These are phyloP conservation scores for Trametes elegans DNA, from an alignment of 768 basidiomycete genomes.

Conservation along the genomic window DNA sequence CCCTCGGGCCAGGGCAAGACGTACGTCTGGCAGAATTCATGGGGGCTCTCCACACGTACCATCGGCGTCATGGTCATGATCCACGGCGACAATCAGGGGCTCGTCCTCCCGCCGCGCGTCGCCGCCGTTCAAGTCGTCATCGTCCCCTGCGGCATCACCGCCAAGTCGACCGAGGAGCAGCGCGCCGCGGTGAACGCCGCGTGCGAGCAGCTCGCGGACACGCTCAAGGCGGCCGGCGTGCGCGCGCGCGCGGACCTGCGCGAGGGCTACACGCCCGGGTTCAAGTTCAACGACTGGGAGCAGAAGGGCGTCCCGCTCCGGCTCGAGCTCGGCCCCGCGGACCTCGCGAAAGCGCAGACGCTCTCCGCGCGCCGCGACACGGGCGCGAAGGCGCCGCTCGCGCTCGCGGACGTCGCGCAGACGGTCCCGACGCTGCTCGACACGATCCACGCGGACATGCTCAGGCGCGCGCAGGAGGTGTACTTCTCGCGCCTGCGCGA, in stretches of 20 bases:
- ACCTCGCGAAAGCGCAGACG: constrained; percentile 80
- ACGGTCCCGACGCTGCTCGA: constrained; percentile 68
- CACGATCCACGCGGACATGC: constrained; percentile 90
- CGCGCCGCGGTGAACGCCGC: constrained; percentile 69
- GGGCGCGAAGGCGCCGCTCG: constrained; percentile 56
- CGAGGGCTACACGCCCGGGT: constrained; percentile 97
- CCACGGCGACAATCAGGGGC: constrained; percentile 95
- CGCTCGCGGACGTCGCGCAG: constrained; percentile 45
- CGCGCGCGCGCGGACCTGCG: constrained; percentile 88
- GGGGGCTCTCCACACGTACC: constrained; percentile 94
- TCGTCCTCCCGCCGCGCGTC: constrained; percentile 96
- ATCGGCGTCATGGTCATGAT: constrained; percentile 99
- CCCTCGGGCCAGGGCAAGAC: constrained; percentile 63
- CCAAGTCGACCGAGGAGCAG: constrained; percentile 68
- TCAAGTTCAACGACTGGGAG: constrained; percentile 99
- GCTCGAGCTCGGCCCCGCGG: constrained; percentile 94
- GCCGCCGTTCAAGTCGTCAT: constrained; percentile 90
- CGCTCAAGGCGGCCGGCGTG: constrained; percentile 69
- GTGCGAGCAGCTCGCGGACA: constrained; percentile 75
- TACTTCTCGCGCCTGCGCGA: constrained; percentile 71
- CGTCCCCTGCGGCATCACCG: constrained; percentile 94
- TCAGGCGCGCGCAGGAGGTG: constrained; percentile 65
- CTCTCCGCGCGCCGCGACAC: constrained; percentile 81
- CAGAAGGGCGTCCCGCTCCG: constrained; percentile 98
- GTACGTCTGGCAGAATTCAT: constrained; percentile 97